Base-by-base conservation (phyloP, 495 filamentous ascomycete species). In the Podospora tetraspora region DNA sequence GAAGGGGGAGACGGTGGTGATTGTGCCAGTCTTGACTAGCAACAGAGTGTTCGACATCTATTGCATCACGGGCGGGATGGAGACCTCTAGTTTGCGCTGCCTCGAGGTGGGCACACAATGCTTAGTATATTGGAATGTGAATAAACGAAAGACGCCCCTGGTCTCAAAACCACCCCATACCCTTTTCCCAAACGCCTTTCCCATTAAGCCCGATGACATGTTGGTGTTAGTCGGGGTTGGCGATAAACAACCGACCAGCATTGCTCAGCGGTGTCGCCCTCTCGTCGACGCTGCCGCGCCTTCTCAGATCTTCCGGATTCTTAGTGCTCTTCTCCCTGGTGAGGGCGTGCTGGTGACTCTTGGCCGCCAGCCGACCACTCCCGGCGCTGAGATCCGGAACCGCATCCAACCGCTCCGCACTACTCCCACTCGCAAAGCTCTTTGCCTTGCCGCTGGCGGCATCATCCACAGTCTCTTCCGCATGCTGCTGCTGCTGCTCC, bases 211-310 rank as follows among this genome's bases (percentile, higher is more conserved):
- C 16, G 16, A 52, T n/a, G 43, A 27, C 43, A 8, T 52, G 43
- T 19, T 12, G 43, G 16, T 52, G 43, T 84, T 85, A 82, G 77
- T 99, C 95, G 24, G 95, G 95, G 78, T 99, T 99, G 22, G 96
- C 96, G 73, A 99, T 94, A 72, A 92, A 97, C 66, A 99, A 80
- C 64, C 93, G 86, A 22, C 89, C 91, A 3, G 84, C 75, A 22
- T 89, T 91, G 63, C 57, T 65, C 57, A 90, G 87, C 34, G 91
- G 93, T 88, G 97, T 93, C 24, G 91, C 92, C 74, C 91, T 85
- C 78, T 98, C 95, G 76, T 99, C 96, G 62, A 99, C 93, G 77
- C 95, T 98, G 11, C 94, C 95, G 71, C 92, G 84, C 66, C 94
- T 87, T 74, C 86, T 84, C 43, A 96, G 79, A 43, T 96, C 93